Evolutionary conservation across 257 asterid species (phyloP).

Genomic region (Solanum virginianum): DNA sequence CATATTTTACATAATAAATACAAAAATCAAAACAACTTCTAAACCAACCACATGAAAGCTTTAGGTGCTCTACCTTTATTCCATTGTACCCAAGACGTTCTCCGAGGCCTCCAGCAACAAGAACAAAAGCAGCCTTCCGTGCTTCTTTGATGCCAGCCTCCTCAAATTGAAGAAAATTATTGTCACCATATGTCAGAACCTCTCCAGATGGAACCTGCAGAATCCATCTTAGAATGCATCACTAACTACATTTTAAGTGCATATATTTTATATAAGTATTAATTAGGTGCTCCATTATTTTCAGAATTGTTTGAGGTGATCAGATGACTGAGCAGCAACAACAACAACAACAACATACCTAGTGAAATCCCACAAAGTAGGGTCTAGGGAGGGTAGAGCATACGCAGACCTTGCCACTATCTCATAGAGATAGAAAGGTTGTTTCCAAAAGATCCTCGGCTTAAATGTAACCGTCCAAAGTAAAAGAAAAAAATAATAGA

Average conservation of each 20-base stretch:
- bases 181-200: conserved; percentile 61
- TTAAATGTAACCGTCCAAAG: too few relatives aligned
- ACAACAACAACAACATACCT: too few relatives aligned
- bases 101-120: conserved; percentile 99
- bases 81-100: conserved; percentile 99
- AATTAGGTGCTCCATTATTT: background rate
- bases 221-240: background rate
- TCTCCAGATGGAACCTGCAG: conserved; percentile 94
- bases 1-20: background rate
- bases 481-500: too few relatives aligned
- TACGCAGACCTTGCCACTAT: too few relatives aligned
- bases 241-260: background rate
- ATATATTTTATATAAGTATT: too few relatives aligned
- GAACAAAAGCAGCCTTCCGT: conserved; percentile 87
- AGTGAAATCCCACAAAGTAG: too few relatives aligned
- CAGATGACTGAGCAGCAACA: too few relatives aligned
- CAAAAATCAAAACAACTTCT: background rate
- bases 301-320: background rate
- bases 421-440: too few relatives aligned
- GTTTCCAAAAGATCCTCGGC: too few relatives aligned
- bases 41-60: background rate
- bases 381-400: too few relatives aligned
- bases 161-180: conserved; percentile 53
- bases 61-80: conserved; percentile 48
- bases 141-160: conserved; percentile 80